Evolutionary conservation across 2,329 filamentous ascomycete species (phyloP).

Genomic region (Fusarium agapanthi): DNA sequence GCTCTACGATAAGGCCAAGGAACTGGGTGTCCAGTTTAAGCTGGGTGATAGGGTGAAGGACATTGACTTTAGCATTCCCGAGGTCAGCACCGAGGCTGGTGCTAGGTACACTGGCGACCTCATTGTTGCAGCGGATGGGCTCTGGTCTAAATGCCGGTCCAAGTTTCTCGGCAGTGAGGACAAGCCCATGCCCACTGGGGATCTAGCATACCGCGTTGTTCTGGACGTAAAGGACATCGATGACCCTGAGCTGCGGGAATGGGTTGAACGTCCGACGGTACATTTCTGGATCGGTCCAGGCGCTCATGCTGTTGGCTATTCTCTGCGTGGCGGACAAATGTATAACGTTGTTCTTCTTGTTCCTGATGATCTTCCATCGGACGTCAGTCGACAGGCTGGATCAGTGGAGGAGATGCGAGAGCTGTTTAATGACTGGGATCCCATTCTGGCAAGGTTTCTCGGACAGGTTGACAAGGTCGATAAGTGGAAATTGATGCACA

Average conservation of each 20-base stretch:
- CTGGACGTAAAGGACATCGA: constrained; percentile 60
- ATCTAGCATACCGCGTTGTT: constrained; percentile 71
- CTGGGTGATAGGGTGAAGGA: constrained; percentile 57
- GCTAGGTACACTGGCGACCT: constrained; percentile 37
- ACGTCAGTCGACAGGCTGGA: constrained; percentile 48
- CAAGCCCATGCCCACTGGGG: constrained; percentile 65
- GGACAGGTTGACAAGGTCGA: constrained; percentile 4
- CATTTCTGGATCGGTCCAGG: constrained; percentile 72
- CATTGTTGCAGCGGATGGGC: constrained; percentile 69
- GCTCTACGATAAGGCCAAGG: constrained; percentile 58
- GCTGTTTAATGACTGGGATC: constrained; percentile 8
- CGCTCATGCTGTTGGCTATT: constrained; percentile 70
- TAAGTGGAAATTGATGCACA: constrained; percentile 10
- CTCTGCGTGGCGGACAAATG: constrained; percentile 64
- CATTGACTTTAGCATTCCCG: constrained; percentile 58
- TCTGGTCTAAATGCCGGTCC: constrained; percentile 67
- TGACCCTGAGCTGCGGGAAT: constrained; percentile 59
- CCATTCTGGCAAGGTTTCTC: constrained; percentile 2
- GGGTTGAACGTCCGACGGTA: constrained; percentile 61
- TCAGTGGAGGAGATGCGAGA: constrained; percentile 10
- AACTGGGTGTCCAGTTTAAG: constrained; percentile 61
- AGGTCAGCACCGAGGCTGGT: constrained; percentile 52
- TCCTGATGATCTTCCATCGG: constrained; percentile 68
- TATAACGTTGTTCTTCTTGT: constrained; percentile 73
- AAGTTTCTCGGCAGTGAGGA: constrained; percentile 56